Evolutionary conservation across 1,284 basidiomycete genomes (phyloP).

Genomic region (Ganoderma multipileum): DNA sequence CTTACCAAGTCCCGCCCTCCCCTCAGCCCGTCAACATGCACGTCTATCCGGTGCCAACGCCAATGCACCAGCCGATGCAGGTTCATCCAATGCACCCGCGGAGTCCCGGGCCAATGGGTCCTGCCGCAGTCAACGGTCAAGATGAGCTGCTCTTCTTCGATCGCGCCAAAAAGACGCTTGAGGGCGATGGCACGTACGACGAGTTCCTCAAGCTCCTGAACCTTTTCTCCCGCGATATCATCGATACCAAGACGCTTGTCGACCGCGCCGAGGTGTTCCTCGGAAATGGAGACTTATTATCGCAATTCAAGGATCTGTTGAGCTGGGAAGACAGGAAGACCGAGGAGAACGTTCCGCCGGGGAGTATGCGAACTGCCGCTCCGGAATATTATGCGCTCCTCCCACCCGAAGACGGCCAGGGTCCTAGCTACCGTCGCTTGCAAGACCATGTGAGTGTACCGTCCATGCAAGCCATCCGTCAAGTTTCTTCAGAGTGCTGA

Average conservation of each 20-base stretch:
- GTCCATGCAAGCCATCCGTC: neutral
- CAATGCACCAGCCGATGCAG: slow-evolving; percentile 25
- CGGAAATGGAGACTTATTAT: slow-evolving; percentile 81
- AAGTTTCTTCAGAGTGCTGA: neutral
- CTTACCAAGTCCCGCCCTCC: slow-evolving; percentile 51
- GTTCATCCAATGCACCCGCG: slow-evolving; percentile 27
- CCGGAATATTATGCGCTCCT: slow-evolving; percentile 73
- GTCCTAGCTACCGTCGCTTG: slow-evolving; percentile 92
- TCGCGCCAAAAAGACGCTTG: slow-evolving; percentile 81
- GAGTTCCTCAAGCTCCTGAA: slow-evolving; percentile 87
- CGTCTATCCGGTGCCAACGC: slow-evolving; percentile 24
- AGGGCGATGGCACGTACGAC: slow-evolving; percentile 78
- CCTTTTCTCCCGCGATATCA: slow-evolving; percentile 87
- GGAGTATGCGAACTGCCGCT: slow-evolving; percentile 73
- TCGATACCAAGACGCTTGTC: slow-evolving; percentile 86
- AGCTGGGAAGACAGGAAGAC: slow-evolving; percentile 78
- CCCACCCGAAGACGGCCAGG: slow-evolving; percentile 77
- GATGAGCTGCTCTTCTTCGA: slow-evolving; percentile 96
- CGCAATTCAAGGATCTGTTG: slow-evolving; percentile 88
- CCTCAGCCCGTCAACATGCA: slow-evolving; percentile 35
- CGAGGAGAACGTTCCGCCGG: slow-evolving; percentile 78
- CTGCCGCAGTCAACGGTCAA: slow-evolving; percentile 51
- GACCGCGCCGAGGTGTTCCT: slow-evolving; percentile 85
- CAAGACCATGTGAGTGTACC: slow-evolving; percentile 77
- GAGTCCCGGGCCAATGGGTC: slow-evolving; percentile 24